A percentile compares a stretch with the other conserved stretches of the same genome.
phyloP scores from a whole-genome alignment of 768 basidiomycete genomes.

The Rhodotorula diobovata region DNA sequence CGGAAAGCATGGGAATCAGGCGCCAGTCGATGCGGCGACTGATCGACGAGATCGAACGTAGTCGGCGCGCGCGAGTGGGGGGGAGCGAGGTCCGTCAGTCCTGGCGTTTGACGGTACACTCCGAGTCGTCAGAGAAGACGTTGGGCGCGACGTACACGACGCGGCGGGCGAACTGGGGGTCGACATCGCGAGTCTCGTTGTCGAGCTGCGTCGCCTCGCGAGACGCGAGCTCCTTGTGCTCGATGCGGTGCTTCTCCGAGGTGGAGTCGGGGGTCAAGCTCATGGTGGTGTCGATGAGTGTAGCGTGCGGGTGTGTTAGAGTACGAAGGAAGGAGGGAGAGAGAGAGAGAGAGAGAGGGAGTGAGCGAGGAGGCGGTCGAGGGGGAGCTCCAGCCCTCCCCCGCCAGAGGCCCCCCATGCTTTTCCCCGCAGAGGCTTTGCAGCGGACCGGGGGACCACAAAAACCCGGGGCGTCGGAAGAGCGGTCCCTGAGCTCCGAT shows the following conservation, averaged over 20 bases:
- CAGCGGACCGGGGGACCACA: too few relatives aligned
- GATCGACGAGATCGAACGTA: too few relatives aligned
- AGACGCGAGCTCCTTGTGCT: slow-evolving; percentile 17
- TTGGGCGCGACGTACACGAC: slow-evolving; percentile 1
- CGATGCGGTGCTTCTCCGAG: slow-evolving; percentile 7
- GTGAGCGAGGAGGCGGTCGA: too few relatives aligned
- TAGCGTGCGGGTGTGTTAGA: background rate
- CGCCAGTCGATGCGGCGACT: slow-evolving; percentile 33
- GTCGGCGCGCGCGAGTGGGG: background rate
- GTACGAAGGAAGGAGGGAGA: background rate
- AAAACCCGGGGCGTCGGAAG: too few relatives aligned
- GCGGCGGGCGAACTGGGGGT: background rate
- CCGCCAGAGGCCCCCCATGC: too few relatives aligned
- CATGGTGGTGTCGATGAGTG: background rate
- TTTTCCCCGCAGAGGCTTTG: too few relatives aligned
- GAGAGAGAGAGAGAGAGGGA: too few relatives aligned
- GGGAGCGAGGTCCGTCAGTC: background rate
- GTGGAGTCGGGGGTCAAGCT: background rate
- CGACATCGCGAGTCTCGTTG: background rate
- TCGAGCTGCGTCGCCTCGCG: background rate
- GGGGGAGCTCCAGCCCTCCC: too few relatives aligned
- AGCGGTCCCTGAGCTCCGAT: too few relatives aligned
- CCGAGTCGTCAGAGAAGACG: background rate
- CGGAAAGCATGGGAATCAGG: slow-evolving; percentile 23
- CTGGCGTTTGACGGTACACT: background rate